Base-by-base conservation (phyloP, 2,329 filamentous ascomycete genomes). In the Zymoseptoria pseudotritici region DNA sequence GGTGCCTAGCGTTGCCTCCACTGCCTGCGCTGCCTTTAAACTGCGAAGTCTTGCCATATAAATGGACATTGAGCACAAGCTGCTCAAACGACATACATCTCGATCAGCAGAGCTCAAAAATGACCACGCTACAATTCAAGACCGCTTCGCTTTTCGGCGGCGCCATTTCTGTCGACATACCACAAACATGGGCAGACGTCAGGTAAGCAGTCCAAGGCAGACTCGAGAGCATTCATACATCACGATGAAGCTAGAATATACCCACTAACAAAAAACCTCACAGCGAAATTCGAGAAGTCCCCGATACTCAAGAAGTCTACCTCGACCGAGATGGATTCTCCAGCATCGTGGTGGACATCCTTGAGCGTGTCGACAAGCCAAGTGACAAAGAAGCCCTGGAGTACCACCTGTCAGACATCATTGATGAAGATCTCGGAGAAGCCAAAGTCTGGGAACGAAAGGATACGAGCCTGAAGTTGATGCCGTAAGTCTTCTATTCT, bases 241-340 rank as follows among this genome's bases (percentile, higher is more conserved):
- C 4, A 17, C 17, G 4, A 46, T 46, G 13, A n/a, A 53, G 19
- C 42, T 21, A 19, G 5, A 26, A 4, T 19, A 2, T 21, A 13
- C 54, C 50, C 24, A 50, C 54, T 42, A 20, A 26, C 46, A 6
- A 46, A 6, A 13, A 17, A 13, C 26, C 13, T 11, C 52, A 61
- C 65, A 90, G 88, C 77, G 82, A 83, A 58, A 82, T 91, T 67
- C 86, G 89, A 64, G 83, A 91, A 76, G 85, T 92, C 4, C 89
- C 89, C 55, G 87, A 93, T 73, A 89, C 95, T 74, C 92, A 97
- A 78, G 93, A 97, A 79, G 88, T 97, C 67, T 96, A 86, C 78
- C 87, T 97, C 70, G 91, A 95, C 72, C 82, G 84, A 65, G 82
- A 88, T 63, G 91, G 91, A 55, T 92, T 92, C 74, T 90, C 90